Conservation (phyloP, 2,329 filamentous ascomycete genomes). For the Pseudocercospora cruenta region DNA sequence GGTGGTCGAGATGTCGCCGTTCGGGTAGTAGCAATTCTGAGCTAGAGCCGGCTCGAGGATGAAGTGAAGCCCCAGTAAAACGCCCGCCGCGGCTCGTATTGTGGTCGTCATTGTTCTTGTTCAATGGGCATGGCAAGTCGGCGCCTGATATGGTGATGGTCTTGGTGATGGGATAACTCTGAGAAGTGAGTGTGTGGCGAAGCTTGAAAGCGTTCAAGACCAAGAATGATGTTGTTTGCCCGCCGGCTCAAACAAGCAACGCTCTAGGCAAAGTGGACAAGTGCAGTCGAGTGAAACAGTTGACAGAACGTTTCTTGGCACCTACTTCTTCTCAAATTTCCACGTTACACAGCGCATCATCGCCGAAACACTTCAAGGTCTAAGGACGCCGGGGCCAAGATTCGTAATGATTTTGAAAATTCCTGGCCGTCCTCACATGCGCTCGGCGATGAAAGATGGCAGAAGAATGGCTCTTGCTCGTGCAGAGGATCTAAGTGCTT, state of each 20-base stretch:
- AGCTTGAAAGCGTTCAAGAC: not conserved
- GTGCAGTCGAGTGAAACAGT: constrained; percentile 8
- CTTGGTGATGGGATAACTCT: not conserved
- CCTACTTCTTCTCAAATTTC: constrained; percentile 9
- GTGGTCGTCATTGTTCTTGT: constrained; percentile 4
- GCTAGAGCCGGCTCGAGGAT: constrained; percentile 15
- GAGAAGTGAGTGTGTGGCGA: constrained; percentile 2
- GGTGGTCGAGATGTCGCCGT: constrained; percentile 34
- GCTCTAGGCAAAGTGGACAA: constrained; percentile 6
- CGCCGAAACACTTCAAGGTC: not conserved
- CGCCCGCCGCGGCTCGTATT: constrained; percentile 9
- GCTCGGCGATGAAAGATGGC: not conserved
- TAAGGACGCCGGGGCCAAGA: not conserved
- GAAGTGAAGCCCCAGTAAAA: constrained; percentile 19
- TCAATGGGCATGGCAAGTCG: constrained; percentile 8
- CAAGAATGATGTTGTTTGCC: constrained; percentile 3
- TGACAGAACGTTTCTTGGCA: constrained; percentile 5
- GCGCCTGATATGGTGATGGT: not conserved
- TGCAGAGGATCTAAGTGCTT: not conserved
- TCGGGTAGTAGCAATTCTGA: constrained; percentile 43
- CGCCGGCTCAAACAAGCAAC: constrained; percentile 4
- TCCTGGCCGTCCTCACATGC: not conserved
- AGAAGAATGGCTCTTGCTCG: not conserved
- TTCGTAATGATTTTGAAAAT: not conserved
- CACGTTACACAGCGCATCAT: constrained; percentile 4